Evolutionary conservation across 2,329 filamentous ascomycete genomes (phyloP).

Genomic region (Pseudocercospora crystallina): DNA sequence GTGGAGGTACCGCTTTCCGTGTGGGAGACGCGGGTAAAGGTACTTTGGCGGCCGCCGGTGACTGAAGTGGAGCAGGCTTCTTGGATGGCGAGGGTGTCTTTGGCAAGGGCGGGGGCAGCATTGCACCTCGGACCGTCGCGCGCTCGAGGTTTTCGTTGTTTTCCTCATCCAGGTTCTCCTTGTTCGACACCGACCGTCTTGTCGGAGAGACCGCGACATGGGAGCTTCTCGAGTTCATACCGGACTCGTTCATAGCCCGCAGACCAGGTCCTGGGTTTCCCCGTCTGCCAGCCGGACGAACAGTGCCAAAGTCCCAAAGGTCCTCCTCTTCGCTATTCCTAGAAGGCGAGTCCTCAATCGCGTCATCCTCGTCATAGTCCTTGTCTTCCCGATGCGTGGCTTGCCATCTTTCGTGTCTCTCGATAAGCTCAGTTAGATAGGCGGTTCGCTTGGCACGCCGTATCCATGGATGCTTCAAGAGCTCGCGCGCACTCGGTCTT

Average conservation of each 20-base stretch:
- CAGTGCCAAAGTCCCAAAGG: constrained; percentile 97
- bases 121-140: constrained; percentile 24
- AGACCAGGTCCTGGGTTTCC: constrained; percentile 63
- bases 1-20: constrained; percentile 37
- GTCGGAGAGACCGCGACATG: constrained; percentile 42
- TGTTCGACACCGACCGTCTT: constrained; percentile 33
- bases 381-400: constrained; percentile 73
- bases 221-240: constrained; percentile 67
- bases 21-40: constrained; percentile 49
- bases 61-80: constrained; percentile 34
- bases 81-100: constrained; percentile 47
- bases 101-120: constrained; percentile 37
- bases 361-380: constrained; percentile 62
- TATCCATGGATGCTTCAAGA: constrained; percentile 88
- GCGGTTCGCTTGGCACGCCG: constrained; percentile 89
- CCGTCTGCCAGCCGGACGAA: constrained; percentile 66
- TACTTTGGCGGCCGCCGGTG: constrained; percentile 44
- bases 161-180: constrained; percentile 34
- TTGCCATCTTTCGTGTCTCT: constrained; percentile 83
- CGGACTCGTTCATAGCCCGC: constrained; percentile 75
- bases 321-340: constrained; percentile 69
- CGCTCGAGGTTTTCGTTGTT: constrained; percentile 37
- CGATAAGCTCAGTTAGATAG: constrained; percentile 95
- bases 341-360: constrained; percentile 45
- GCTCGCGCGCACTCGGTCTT: constrained; percentile 78